These are phyloP conservation scores for Pouteria campechiana DNA, from an alignment of 179 eudicot species.

Conservation along the genomic window DNA sequence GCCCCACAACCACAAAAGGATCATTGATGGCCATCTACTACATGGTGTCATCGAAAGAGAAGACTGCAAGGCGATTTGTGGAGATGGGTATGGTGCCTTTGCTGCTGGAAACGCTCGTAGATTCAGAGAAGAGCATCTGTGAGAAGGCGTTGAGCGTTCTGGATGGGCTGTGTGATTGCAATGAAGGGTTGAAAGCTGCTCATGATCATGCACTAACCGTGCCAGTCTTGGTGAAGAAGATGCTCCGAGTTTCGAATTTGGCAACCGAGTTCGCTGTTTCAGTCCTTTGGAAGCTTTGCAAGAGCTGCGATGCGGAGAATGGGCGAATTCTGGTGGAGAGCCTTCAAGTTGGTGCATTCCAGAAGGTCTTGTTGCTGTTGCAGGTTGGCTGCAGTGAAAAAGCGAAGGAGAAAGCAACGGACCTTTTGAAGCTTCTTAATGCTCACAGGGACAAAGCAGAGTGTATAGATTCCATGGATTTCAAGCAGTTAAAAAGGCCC, in stretches of 20 bases:
- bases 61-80: constrained; percentile 7
- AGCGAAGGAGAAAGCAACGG: constrained; percentile 54
- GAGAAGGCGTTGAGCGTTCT: constrained; percentile 59
- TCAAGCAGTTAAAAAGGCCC: constrained; percentile 58
- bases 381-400: constrained; percentile 66
- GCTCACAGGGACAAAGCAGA: constrained; percentile 36
- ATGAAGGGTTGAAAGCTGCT: constrained; percentile 33
- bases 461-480: constrained; percentile 68
- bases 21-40: constrained; percentile 40
- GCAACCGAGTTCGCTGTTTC: constrained; percentile 71
- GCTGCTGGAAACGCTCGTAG: constrained; percentile 53
- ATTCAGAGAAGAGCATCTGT: constrained; percentile 35
- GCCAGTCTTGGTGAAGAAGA: constrained; percentile 70
- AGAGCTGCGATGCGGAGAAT: constrained; percentile 19
- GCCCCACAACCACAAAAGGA: constrained; percentile 46
- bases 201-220: constrained; percentile 28
- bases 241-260: constrained; percentile 51
- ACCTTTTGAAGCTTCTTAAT: constrained; percentile 57
- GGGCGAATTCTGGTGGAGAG: constrained; percentile 47
- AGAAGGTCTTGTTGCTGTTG: constrained; percentile 55
- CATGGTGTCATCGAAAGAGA: constrained; percentile 20
- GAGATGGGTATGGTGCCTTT: constrained; percentile 34
- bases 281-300: constrained; percentile 42
- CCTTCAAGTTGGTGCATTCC: constrained; percentile 76
- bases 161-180: constrained; percentile 28